Evolutionary conservation across 2,329 filamentous ascomycete genomes (phyloP), one percentile per base, ranked within the genome.

Genomic region (Hypomyces rosellus): DNA sequence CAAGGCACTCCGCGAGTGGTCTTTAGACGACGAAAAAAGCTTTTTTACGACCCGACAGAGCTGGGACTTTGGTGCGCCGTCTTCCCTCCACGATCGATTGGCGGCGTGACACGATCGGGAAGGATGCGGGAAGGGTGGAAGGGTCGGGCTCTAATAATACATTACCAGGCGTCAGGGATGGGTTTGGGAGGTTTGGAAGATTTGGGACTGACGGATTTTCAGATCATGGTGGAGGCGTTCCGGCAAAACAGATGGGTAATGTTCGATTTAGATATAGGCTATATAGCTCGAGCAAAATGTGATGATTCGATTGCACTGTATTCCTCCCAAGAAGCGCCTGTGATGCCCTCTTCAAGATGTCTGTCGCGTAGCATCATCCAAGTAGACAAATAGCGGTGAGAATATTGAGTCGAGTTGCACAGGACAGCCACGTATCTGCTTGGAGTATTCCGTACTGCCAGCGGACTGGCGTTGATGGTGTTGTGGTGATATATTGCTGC

Each of bases 91-190:
- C 41, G 14, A 44, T 44, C 25, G 41, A 33, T 33, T 30, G 20
- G 45, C 36, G 15, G 37, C 15, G 50, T 51, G 34, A 48, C 34
- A 51, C 45, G 34, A 33, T 25, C 41, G 16, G 50, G 45, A 38
- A 44, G 38, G 38, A 36, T 34, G 45, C 20, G 45, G 38, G 41
- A 22, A 48, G 30, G 30, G 25, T 3, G 25, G 8, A 30, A 30
- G 25, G 25, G 9, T 30, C 25, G 9, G 25, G 30, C 34, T 48
- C 34, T 44, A 51, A 48, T 48, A 37, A 36, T 51, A 18, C 39
- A 42, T 42, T 42, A 22, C 39, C 18, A 42, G 39, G 39, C 39
- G 39, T 42, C 5, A 38, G 3, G 36, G 36, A 16, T n/a, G 14
- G 36, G 36, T 38, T 38, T 22, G 6, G 20, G 15, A 16, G 39